Evolutionary conservation across 306 rosid genomes (phyloP), one percentile per base, ranked within the genome.

Genomic region (Inga leiocalycina): DNA sequence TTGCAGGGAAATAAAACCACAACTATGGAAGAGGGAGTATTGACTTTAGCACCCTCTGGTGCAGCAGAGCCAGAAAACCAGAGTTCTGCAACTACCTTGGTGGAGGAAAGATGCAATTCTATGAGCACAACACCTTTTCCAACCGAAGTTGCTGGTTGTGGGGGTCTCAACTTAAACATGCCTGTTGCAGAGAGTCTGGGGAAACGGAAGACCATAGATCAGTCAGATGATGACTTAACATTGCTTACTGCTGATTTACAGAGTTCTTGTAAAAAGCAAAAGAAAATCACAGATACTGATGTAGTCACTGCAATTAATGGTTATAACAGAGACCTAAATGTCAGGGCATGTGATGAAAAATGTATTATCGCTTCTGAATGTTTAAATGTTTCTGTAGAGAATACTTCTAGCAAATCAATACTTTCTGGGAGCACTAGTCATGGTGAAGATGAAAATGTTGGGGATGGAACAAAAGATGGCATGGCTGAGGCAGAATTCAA

Each of bases 241-340:
- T 65, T 81, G 45, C 54, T 82, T 79, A 82, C 93, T 71, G 89
- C 87, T 88, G 87, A 87, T 76, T 77, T 82, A 78, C 85, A 64
- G 66, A 78, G 79, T 64, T 86, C 89, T 70, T 77, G 71, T 69
- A 93, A 96, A 89, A 96, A 89, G 83, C 92, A 83, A 87, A 96
- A 89, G 90, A 81, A 81, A 51, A 46, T 82, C 85, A 86, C 91
- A 78, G 90, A 82, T 84, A 64, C 70, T 62, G 89, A 92, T 84
- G 79, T 76, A 49, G 87, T 67, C 84, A 82, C 54, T 81, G 87
- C 70, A 81, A 78, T 73, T 81, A 87, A 69, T 86, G 88, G 86
- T 81, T 15, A 79, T 76, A 83, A 81, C 74, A 57, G 80, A 35
- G 74, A 82, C 84, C 71, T 75, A 80, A 84, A 85, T 84, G 65